Base-by-base conservation (phyloP, 2,329 filamentous ascomycete genomes). In the Aureobasidium vineae region DNA sequence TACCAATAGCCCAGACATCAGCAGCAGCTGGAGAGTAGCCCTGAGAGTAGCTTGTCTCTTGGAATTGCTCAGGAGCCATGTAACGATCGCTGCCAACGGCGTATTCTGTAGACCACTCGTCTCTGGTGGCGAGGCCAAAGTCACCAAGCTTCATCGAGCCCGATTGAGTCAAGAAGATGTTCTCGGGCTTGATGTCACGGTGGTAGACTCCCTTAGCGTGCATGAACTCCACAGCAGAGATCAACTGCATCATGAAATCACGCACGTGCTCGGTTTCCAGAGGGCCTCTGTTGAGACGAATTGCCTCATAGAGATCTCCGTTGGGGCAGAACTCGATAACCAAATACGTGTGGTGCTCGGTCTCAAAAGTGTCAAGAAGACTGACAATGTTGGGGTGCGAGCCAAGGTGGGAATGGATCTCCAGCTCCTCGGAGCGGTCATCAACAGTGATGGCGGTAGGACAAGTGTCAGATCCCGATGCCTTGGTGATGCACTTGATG, bases 161-260 rank as follows among this genome's bases (percentile, higher is more conserved):
- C 71, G 89, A 86, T 68, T 93, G 86, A 67, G 88, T 90, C 70
- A 99, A 84, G 78, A 99, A 98, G 78, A 99, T 97, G 83, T 99
- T 99, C 84, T 99, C 95, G 0, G 95, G 95, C 82, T 99, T 99
- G 86, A 99, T 97, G 78, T 99, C 95, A 69, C 95, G 91, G 76
- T 99, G 95, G 77, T 92, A 97, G 75, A 98, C 86, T 70, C 92
- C 93, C 77, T 93, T 93, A 70, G 86, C 85, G 78, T 99, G 95
- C 79, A 97, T 92, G 79, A 92, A 93, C 69, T 91, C 88, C 59
- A 99, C 90, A 60, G 94, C 91, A 75, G 91, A 89, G 63, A 99
- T 86, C 40, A 99, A 86, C 80, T 99, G 88, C 68, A 97, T 83
- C 95, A 99, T 98, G 82, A 98, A 97, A 70, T 91, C 90, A 70